These are phyloP conservation scores for Russula griseocarnosa DNA, from an alignment of 768 basidiomycete genomes.

Conservation along the genomic window DNA sequence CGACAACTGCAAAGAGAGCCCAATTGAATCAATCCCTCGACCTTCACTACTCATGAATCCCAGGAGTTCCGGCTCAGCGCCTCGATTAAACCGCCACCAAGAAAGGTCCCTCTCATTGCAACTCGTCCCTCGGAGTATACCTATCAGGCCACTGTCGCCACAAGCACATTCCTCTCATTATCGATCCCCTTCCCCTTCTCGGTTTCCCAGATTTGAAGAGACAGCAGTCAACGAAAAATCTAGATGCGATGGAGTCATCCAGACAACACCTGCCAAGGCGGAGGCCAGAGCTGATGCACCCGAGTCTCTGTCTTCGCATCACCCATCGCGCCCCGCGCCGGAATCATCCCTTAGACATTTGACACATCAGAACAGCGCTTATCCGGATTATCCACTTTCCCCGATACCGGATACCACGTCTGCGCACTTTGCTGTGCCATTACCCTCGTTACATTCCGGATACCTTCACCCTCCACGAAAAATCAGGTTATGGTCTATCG, in stretches of 20 bases:
- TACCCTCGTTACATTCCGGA: slow-evolving; percentile 25
- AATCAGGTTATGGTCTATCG: slow-evolving; percentile 39
- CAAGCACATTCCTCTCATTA: slow-evolving; percentile 2
- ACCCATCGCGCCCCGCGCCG: slow-evolving; percentile 14
- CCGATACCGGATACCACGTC: slow-evolving; percentile 6
- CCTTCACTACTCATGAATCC: slow-evolving; percentile 1
- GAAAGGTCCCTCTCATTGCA: slow-evolving; percentile 10
- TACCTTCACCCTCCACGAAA: slow-evolving; percentile 27
- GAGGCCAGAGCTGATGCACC: slow-evolving; percentile 3
- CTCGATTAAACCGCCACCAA: slow-evolving; percentile 12
- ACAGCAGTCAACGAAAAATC: slow-evolving; percentile 13
- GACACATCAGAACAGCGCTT: slow-evolving; percentile 11
- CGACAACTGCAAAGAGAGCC: neutral
- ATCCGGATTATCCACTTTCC: slow-evolving; percentile 6
- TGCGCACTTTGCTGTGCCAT: slow-evolving; percentile 25
- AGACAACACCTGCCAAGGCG: slow-evolving; percentile 3
- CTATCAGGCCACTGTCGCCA: slow-evolving; percentile 7
- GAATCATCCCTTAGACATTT: slow-evolving; percentile 17
- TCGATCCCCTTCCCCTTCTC: slow-evolving; percentile 16
- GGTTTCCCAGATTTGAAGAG: slow-evolving; percentile 18
- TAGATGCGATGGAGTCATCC: slow-evolving; percentile 2
- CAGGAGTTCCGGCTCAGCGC: neutral
- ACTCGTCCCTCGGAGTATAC: slow-evolving; percentile 15
- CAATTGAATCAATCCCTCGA: neutral
- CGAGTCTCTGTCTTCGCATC: slow-evolving; percentile 7